Evolutionary conservation across 495 filamentous ascomycete species (phyloP), one percentile per base, ranked within the genome.

Genomic region (Talaromyces proteolyticus): DNA sequence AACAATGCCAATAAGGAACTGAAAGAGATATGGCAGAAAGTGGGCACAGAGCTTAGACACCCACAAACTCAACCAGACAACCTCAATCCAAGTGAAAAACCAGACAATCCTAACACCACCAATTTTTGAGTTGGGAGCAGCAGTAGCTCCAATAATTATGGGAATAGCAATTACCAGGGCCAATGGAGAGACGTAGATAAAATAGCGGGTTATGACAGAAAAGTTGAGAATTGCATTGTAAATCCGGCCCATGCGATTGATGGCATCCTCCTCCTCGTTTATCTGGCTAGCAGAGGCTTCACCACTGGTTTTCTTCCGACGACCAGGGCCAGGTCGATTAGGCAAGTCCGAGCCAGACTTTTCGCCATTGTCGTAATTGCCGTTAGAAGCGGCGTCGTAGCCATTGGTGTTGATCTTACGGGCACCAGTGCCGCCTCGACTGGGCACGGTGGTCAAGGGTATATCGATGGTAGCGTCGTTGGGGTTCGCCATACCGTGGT

Each of bases 1-100:
- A 52, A 96, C 87, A 49, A 96, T 87, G 25, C 92, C 92, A 56
- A 84, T 84, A 40, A 96, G 75, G 52, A 90, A 85, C 69, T 94
- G 87, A 65, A 97, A 96, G 22, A 96, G 53, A 17, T 63, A 73
- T 1, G 93, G 92, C n/a, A 95, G 64, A 22, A 82, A 67, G 61
- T 88, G 85, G 6, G 91, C 87, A 20, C 87, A 73, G 26, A 95
- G 63, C 69, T 98, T 98, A 39, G 82, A 85, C 19, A 80, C 78
- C 93, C 93, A 98, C 45, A 97, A 73, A 49, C 82, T 79, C 37
- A 91, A 70, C 92, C 91, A 96, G 22, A 94, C 80, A 49, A 95
- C 77, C 64, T 95, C 89, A 55, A 98, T 78, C 93, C 93, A 98
- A 22, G 84, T 71, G 59, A 92, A 97, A 56, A 98, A 85, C 74